Base-by-base conservation (phyloP, 228 moss, liverwort and hornwort species). In the Sphagnum magellanicum region DNA sequence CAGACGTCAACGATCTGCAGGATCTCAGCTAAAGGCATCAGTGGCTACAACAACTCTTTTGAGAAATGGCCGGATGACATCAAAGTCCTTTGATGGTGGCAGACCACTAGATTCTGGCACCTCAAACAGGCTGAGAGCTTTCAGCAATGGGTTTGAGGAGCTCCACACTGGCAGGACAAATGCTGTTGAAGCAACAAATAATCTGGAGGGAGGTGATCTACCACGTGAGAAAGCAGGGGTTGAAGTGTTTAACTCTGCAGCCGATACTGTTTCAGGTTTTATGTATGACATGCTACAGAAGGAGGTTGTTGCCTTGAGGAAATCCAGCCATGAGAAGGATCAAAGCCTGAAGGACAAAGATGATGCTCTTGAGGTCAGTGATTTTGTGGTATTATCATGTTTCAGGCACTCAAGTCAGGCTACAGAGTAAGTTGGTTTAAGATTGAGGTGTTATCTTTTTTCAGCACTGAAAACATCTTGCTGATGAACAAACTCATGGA, bases 301-400 rank as follows among this genome's bases (percentile, higher is more conserved):
- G 72, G 98, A 98, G 73, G 98, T 98, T 60, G 79, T 98, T 66
- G 73, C 82, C 50, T 69, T 98, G 51, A 85, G 98, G 80, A 92
- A 81, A 71, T 75, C 89, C 53, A 80, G 92, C 71, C 84, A 92
- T 67, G 98, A 92, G 81, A 96, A 96, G 75, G 98, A 98, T 78
- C 92, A 94, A 83, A 92, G 90, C 83, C 75, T 98, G 5, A 98
- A 94, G 78, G 98, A 98, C 73, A 98, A 98, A 76, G 98, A 94
- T 70, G 98, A 98, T 73, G 92, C 98, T 53, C 92, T 94, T 73
- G 98, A 98, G 98, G 98, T 93, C 60, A 15, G 81, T 82, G 32
- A 32, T 32, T 32, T 32, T 32, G 32, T 32, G 32, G 32, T 32
- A 32, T 32, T 3, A 2, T 32, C 32, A 32, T 32, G 32, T 32